Conservation (phyloP, 306 rosid species). For the Aeschynomene evenia region DNA sequence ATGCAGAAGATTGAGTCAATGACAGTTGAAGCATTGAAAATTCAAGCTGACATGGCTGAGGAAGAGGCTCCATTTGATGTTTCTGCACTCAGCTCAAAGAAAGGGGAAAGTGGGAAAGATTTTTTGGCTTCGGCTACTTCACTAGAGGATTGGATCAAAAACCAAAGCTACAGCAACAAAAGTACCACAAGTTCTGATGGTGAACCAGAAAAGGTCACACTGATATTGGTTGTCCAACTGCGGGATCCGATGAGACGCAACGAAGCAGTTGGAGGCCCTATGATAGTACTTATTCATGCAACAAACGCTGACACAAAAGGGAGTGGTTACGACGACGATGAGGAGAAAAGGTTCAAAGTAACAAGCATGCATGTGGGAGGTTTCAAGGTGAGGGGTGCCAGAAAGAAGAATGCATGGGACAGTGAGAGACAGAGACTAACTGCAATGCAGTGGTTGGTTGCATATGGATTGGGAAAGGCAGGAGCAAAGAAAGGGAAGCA, state of each 20-base stretch:
- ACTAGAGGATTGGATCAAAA: constrained; percentile 67
- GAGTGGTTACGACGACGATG: constrained; percentile 35
- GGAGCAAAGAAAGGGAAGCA: constrained; percentile 66
- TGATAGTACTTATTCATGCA: constrained; percentile 63
- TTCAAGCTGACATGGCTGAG: constrained; percentile 80
- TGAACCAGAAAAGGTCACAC: constrained; percentile 39
- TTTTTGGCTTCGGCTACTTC: constrained; percentile 58
- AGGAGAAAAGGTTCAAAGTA: constrained; percentile 59
- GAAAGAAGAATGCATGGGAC: constrained; percentile 65
- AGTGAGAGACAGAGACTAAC: constrained; percentile 73
- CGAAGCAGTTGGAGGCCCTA: constrained; percentile 87
- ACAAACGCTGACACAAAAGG: constrained; percentile 20
- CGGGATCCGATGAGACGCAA: constrained; percentile 76
- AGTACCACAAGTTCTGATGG: constrained; percentile 19
- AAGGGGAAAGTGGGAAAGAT: constrained; percentile 41
- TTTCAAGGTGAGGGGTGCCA: constrained; percentile 53
- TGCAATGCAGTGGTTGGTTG: constrained; percentile 92
- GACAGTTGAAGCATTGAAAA: constrained; percentile 75
- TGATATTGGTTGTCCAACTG: constrained; percentile 63
- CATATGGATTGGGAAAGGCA: constrained; percentile 71
- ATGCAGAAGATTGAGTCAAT: constrained; percentile 79
- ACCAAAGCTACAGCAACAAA: constrained; percentile 31
- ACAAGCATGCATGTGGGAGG: constrained; percentile 79
- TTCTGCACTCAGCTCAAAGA: constrained; percentile 49
- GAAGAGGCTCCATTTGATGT: constrained; percentile 93